Evolutionary conservation across 2,329 filamentous ascomycete genomes (phyloP).

Genomic region (Ascochyta clinopodiicola): DNA sequence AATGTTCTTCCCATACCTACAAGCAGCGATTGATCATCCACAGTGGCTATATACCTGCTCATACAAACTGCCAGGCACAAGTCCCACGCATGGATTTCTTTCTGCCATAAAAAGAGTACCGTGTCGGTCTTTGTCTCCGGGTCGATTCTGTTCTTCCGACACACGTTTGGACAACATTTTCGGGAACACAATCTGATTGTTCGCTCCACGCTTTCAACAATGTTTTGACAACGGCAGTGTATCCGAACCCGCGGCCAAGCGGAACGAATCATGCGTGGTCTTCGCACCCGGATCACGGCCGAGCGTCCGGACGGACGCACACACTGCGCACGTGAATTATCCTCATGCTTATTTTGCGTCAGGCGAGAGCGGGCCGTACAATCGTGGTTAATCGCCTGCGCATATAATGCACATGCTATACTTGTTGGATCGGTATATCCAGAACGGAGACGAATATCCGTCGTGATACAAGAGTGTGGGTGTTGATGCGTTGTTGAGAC

Average conservation of each 20-base stretch:
- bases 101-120: neutral
- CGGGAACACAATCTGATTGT: constrained; percentile 14
- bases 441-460: neutral
- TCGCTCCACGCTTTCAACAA: neutral
- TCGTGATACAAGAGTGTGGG: neutral
- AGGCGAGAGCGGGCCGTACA: neutral
- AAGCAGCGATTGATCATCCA: constrained; percentile 6
- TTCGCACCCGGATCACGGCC: neutral
- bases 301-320: neutral
- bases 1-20: neutral
- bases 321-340: neutral
- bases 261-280: neutral
- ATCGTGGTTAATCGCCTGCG: neutral
- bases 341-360: neutral
- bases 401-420: neutral
- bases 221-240: neutral
- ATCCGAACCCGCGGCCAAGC: constrained; percentile 1
- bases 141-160: neutral
- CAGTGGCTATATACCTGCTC: neutral
- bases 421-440: neutral
- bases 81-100: neutral
- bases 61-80: constrained; percentile 1
- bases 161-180: constrained; percentile 15
- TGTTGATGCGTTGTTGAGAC: constrained; percentile 1
- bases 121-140: constrained; percentile 7